Evolutionary conservation across 768 basidiomycete species (phyloP), one percentile per base, ranked within the genome.

Genomic region (Boletus rubroflammeus): DNA sequence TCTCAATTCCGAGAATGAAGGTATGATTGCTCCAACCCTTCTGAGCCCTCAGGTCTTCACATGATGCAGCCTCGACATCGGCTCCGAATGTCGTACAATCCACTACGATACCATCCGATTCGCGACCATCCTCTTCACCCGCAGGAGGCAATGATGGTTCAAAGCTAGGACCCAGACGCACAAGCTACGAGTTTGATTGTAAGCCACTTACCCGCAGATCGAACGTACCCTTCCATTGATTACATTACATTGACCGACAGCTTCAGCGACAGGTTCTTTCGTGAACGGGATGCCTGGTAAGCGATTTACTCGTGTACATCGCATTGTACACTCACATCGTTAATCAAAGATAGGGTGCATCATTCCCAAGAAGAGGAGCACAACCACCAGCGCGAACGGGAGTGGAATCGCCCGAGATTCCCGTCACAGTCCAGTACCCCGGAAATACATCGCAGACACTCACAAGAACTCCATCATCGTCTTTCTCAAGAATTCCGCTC

Each of bases 1-100:
- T 53, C 79, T 82, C 50, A 82, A 77, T 60, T 81, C 74, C 57
- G 82, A 81, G 35, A 76, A 67, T 35, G 75, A 75, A 63, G 65
- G 65, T 66, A 57, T 53, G 53, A 17, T 50, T 42, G 0, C 32
- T 47, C 32, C 49, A 5, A 39, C 14, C n/a, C 15, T 17, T 34
- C 17, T 34, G 29, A 38, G 3, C 25, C 36, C 44, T 53, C 47
- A 51, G 11, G 29, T 42, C 19, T 50, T 41, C 29, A n/a, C 19
- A 44, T 44, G 11, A 52, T 2, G 7, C 36, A 61, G 68, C 38
- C 17, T 54, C 70, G 10, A 57, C 55, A 35, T 41, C 60, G 5
- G 42, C 42, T 6, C 48, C 50, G 5, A 53, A 57, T 11, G 48
- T 36, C 17, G 41, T 34, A 26, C 59, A 58, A 28, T 17, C 59